Percentiles rank a stretch among this genome's conserved stretches.
These are phyloP conservation scores for Fragosphaeria purpurea DNA, from an alignment of 2,329 filamentous ascomycete genomes.

Conservation along the genomic window DNA sequence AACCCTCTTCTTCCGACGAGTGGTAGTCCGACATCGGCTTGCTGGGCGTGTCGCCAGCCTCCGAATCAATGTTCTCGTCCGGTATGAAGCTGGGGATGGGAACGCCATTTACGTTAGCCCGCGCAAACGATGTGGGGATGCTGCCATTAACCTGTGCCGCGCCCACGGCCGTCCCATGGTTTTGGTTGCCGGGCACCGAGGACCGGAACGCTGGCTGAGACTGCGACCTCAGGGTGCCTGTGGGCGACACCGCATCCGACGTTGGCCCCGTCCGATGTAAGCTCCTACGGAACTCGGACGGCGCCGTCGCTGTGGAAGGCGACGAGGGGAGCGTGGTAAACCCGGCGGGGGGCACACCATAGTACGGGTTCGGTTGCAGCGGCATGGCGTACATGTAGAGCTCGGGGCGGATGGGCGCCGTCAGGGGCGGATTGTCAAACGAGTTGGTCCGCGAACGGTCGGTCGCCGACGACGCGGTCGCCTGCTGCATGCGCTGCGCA, in stretches of 20 bases:
- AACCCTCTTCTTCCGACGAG: conserved; percentile 38
- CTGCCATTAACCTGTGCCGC: conserved; percentile 18
- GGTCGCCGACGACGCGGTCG: conserved; percentile 23
- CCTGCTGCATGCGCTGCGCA: conserved; percentile 32
- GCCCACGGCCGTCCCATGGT: conserved; percentile 8
- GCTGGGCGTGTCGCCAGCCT: conserved; percentile 33
- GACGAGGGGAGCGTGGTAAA: conserved; percentile 48
- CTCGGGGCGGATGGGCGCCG: conserved; percentile 48
- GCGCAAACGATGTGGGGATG: conserved; percentile 24
- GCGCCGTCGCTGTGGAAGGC: conserved; percentile 33
- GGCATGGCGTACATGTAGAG: conserved; percentile 41
- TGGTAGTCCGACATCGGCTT: conserved; percentile 29
- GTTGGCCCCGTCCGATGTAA: conserved; percentile 43
- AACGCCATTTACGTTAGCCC: conserved; percentile 37
- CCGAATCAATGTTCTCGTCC: conserved; percentile 37
- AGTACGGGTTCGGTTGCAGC: conserved; percentile 32
- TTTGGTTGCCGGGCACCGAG: conserved; percentile 23
- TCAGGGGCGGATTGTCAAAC: conserved; percentile 51
- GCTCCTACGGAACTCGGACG: conserved; percentile 46
- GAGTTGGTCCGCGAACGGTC: conserved; percentile 52
- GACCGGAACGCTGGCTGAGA: conserved; percentile 52
- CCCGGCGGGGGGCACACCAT: conserved; percentile 22
- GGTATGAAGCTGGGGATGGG: conserved; percentile 46
- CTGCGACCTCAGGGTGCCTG: conserved; percentile 52
- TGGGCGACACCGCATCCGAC: conserved; percentile 37